Base-by-base conservation (phyloP, 169 alveolate genomes). In the Ichthyophthirius multifiliis region DNA sequence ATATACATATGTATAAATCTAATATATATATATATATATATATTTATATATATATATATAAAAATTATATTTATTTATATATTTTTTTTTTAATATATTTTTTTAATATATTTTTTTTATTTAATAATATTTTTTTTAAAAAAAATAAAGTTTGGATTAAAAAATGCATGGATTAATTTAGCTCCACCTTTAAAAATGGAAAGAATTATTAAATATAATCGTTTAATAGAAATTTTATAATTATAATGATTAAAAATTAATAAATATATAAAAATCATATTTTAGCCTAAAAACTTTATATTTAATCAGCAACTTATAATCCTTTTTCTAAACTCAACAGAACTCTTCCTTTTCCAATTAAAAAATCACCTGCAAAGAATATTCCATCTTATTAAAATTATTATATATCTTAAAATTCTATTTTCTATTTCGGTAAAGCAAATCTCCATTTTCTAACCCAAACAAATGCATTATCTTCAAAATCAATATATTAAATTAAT, bases 131-230 rank as follows among this genome's bases (percentile, higher is more conserved):
- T 15, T 64, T 10, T 64, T 32, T 34, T 64, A 1, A 0, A 1
- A 12, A 27, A 64, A 31, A 15, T 32, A 18, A 65, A 79, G 85
- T 79, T 79, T 67, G 44, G 74, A 1, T 43, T 67, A 18, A 48
- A 64, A 30, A 80, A 80, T 71, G 23, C 62, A 5, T 46, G 37
- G 32, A 13, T 81, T 16, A 48, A 47, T 81, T 20, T 81, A 5
- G 82, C 47, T 15, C 64, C 82, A 35, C 86, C 82, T 0, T 18
- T 81, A 10, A 81, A 81, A 41, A 37, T 34, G 30, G 86, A 81
- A 41, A 81, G 73, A 71, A 20, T 81, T 1, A 34, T 81, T 4
- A 81, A 81, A 73, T 81, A 71, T 71, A 81, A 81, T 55, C 67
- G 76, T 9, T 71, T 71, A 30, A 32, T 73, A 12, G 77, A 67